Conservation (phyloP, 805 yeast genomes). For the Candida namnaoensis region DNA sequence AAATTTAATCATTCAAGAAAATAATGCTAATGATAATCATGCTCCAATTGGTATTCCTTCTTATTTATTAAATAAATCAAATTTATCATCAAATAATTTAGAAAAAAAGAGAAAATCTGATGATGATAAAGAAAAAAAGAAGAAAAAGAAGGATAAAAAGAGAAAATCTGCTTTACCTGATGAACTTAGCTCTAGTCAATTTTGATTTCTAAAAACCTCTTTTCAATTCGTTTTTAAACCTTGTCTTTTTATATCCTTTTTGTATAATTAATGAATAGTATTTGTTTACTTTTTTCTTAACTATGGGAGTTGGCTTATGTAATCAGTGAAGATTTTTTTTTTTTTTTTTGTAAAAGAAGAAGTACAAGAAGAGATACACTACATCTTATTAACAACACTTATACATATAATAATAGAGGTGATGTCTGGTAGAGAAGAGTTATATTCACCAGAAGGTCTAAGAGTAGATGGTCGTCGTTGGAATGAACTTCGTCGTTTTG, state of each 20-base stretch:
- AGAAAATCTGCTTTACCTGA: slow-evolving; percentile 19
- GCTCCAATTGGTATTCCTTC: slow-evolving; percentile 34
- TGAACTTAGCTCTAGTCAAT: not conserved
- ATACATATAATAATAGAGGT: no score
- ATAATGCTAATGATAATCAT: slow-evolving; percentile 20
- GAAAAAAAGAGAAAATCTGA: slow-evolving; percentile 27
- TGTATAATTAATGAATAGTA: no score
- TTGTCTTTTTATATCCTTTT: no score
- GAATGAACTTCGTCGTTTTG: slow-evolving; percentile 83
- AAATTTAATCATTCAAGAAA: slow-evolving; percentile 10
- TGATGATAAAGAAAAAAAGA: slow-evolving; percentile 30
- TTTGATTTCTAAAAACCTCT: no score
- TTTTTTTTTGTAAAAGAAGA: no score
- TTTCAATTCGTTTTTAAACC: no score
- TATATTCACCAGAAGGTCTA: slow-evolving; percentile 93
- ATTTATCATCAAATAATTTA: no score
- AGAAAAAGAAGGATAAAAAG: slow-evolving; percentile 46
- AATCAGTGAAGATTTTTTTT: no score
- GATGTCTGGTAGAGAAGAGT: slow-evolving; percentile 42
- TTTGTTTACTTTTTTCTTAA: no score
- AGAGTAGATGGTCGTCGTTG: slow-evolving; percentile 91
- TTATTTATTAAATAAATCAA: slow-evolving; percentile 10
- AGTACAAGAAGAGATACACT: no score
- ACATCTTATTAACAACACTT: no score
- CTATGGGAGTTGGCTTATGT: no score